A percentile compares a stretch with the other conserved stretches of the same genome.
phyloP scores from a whole-genome alignment of 2,329 filamentous ascomycete species.

The Rutstroemia sp. region DNA sequence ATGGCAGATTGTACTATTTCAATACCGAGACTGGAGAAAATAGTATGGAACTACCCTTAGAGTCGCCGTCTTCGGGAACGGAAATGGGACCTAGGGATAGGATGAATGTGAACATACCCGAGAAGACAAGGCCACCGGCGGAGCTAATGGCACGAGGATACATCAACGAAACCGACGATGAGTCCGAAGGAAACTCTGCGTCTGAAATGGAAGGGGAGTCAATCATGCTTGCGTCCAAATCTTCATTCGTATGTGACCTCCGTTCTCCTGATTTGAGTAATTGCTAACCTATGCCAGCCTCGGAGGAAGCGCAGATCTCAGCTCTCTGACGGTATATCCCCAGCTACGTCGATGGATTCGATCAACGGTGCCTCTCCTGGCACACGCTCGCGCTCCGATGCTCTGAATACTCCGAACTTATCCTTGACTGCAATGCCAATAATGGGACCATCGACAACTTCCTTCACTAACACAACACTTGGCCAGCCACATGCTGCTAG shows the following conservation, averaged over 20 bases:
- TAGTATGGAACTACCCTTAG: constrained; percentile 88
- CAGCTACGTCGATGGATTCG: constrained; percentile 86
- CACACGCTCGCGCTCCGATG: constrained; percentile 50
- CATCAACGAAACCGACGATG: constrained; percentile 80
- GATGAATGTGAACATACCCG: constrained; percentile 80
- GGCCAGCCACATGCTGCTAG: constrained; percentile 36
- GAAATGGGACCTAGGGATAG: constrained; percentile 85
- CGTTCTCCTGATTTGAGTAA: too few species aligned
- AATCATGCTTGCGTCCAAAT: constrained; percentile 59
- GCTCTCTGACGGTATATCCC: constrained; percentile 62
- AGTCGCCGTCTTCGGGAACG: constrained; percentile 72
- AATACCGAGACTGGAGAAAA: constrained; percentile 95
- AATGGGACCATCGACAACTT: constrained; percentile 36
- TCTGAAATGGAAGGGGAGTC: constrained; percentile 78
- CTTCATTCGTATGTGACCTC: constrained; percentile 54
- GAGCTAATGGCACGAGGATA: constrained; percentile 85
- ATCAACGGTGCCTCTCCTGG: constrained; percentile 63
- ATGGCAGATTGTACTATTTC: constrained; percentile 93
- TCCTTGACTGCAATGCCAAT: constrained; percentile 35
- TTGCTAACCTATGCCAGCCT: constrained; percentile 36
- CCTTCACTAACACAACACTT: constrained; percentile 46
- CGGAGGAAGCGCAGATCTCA: constrained; percentile 56
- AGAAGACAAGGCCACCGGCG: constrained; percentile 80
- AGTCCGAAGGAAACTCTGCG: constrained; percentile 76
- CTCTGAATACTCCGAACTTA: constrained; percentile 42